phyloP scores from a whole-genome alignment of 352 stramenopile genomes.

The Aphanomyces cochlioides region DNA sequence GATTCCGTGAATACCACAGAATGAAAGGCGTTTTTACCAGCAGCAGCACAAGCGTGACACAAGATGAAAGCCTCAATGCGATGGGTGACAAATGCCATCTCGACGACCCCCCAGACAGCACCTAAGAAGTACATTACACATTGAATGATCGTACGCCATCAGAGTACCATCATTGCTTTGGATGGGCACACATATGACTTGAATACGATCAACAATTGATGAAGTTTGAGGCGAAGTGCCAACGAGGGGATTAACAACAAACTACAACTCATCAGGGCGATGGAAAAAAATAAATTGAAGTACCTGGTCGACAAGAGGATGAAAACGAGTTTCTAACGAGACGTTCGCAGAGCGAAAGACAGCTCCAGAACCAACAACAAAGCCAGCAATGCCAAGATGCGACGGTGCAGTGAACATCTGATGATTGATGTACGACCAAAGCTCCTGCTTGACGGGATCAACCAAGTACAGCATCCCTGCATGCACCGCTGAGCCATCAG shows the following conservation, averaged over 20 bases:
- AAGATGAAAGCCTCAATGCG: conserved; percentile 13
- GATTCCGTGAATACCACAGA: background rate
- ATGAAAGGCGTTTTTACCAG: background rate
- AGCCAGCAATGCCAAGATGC: conserved; percentile 24
- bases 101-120: conserved; percentile 8
- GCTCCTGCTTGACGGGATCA: conserved; percentile 24
- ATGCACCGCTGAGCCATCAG: background rate
- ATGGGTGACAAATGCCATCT: conserved; percentile 16
- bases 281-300: background rate
- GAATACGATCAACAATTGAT: background rate
- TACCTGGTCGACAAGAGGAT: conserved; percentile 27
- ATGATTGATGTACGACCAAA: conserved; percentile 17
- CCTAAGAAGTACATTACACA: conserved; percentile 12
- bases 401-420: conserved; percentile 1
- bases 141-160: too few species aligned
- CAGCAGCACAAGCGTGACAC: conserved; percentile 15
- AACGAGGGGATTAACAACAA: conserved; percentile 9
- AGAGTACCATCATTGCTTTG: background rate
- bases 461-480: conserved; percentile 14
- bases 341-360: conserved; percentile 17
- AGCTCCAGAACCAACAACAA: conserved; percentile 9
- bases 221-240: background rate
- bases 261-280: conserved; percentile 4
- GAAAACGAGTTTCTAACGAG: conserved; percentile 1
- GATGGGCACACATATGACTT: conserved; percentile 22